These are phyloP conservation scores for Fusarium austroafricanum DNA, from an alignment of 2,329 filamentous ascomycete genomes.

Conservation along the genomic window DNA sequence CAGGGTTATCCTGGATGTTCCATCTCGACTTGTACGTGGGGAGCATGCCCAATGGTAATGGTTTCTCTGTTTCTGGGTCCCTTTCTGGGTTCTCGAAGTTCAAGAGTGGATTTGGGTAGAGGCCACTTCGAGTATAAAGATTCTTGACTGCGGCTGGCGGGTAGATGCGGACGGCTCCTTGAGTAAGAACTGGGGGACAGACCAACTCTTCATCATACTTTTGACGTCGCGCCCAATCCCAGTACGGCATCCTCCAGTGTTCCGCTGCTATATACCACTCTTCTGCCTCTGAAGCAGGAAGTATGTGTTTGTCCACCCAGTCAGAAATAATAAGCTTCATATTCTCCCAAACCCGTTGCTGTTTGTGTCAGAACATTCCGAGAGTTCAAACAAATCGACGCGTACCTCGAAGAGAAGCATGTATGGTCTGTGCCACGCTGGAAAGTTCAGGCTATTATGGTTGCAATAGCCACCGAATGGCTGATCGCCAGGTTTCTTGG, in stretches of 20 bases:
- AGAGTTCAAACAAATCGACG: rapidly evolving
- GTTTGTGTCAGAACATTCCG: neutral
- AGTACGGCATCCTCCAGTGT: slow-evolving; percentile 1
- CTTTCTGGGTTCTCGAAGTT: too few relatives aligned
- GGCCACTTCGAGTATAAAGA: too few relatives aligned
- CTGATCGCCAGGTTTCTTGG: neutral
- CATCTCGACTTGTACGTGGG: neutral
- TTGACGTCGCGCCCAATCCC: neutral
- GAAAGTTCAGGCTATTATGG: slow-evolving; percentile 27
- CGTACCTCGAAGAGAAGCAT: slow-evolving; percentile 29
- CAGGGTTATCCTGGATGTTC: neutral
- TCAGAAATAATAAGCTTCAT: neutral
- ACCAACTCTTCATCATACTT: too few relatives aligned
- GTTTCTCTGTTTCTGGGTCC: too few relatives aligned
- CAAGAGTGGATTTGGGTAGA: too few relatives aligned
- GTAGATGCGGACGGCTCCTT: too few relatives aligned
- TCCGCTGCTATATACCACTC: neutral
- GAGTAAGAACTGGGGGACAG: too few relatives aligned
- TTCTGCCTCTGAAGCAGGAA: neutral
- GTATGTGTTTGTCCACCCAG: rapidly evolving
- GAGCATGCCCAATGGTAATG: neutral
- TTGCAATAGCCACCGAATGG: slow-evolving; percentile 22
- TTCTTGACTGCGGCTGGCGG: too few relatives aligned
- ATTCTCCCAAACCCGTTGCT: slow-evolving; percentile 22
- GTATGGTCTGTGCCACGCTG: slow-evolving; percentile 24